Evolutionary conservation across 768 basidiomycete species (phyloP).

Genomic region (Jaapia argillacea): DNA sequence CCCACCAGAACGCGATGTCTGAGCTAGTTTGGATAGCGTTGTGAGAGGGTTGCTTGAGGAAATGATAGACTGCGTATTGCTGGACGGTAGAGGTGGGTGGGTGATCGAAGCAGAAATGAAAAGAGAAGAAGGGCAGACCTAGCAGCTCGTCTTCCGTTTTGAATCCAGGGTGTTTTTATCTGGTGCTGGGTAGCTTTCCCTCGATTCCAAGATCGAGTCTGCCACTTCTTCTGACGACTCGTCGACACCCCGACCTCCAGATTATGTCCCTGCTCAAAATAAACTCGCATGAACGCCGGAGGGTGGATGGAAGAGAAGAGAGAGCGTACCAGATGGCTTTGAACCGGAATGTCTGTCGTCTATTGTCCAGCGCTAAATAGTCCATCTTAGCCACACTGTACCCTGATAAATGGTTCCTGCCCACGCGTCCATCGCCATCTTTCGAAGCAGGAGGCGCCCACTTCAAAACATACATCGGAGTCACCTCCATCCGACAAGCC

Average conservation of each 20-base stretch:
- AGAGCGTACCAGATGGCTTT: too few species aligned
- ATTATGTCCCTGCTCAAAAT: constrained; percentile 1
- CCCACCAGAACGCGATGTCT: constrained; percentile 86
- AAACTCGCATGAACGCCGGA: too few species aligned
- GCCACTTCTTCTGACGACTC: too few species aligned
- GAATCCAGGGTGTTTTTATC: constrained; percentile 29
- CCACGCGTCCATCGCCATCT: constrained; percentile 10
- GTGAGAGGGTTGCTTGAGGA: constrained; percentile 42
- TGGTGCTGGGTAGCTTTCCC: too few species aligned
- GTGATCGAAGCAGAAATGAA: not conserved
- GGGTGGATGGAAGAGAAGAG: too few species aligned
- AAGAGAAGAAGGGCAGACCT: constrained; percentile 37
- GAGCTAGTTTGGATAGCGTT: constrained; percentile 58
- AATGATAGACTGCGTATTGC: constrained; percentile 64
- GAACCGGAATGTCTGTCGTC: too few species aligned
- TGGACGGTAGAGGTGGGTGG: constrained; percentile 12
- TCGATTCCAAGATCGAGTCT: too few species aligned
- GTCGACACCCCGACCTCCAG: too few species aligned
- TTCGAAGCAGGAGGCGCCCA: constrained; percentile 35
- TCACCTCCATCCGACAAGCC: constrained; percentile 33
- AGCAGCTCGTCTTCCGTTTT: constrained; percentile 41
- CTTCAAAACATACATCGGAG: constrained; percentile 72
- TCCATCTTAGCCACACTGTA: constrained; percentile 96
- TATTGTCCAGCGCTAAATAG: constrained; percentile 89
- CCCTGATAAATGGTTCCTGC: constrained; percentile 55